Base-by-base conservation (phyloP, 345 rosid species). In the Chamaenerion angustifolium region DNA sequence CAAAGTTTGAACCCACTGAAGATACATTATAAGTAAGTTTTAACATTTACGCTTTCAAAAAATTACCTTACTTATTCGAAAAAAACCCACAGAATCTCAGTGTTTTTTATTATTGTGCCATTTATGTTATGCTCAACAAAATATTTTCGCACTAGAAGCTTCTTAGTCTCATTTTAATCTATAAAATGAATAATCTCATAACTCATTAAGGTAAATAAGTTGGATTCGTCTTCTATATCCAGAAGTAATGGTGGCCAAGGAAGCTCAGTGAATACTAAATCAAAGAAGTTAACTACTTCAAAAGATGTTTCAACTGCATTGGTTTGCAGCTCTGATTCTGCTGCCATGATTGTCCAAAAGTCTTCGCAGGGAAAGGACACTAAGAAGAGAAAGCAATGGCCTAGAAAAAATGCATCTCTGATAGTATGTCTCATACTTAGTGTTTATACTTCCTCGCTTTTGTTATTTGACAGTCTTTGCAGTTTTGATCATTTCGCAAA, bases 381-480 rank as follows among this genome's bases (percentile, higher is more conserved):
- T 7, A 64, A 53, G 61, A 74, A 45, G 60, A 54, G 44, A 46
- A 66, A n/a, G 52, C 64, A 48, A 58, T 67, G 52, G 56, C 61
- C 16, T 58, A 25, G 17, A 27, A 64, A 52, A 42, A 44, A 47
- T 35, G 49, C 6, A 54, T 58, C 53, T 41, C 40, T 48, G 9
- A 58, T 64, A 11, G 74, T 71, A 69, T 17, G 64, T 45, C 15
- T 48, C 48, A 16, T 51, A 11, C 56, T 40, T 23, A 41, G 10
- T 8, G 12, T 16, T 40, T 15, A 14, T n/a, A 43, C 35, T 42
- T 31, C 19, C 43, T 40, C 11, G 16, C 17, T 8, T 43, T 23
- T 43, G 12, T 43, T 19, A 42, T 25, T 58, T 35, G 47, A 9
- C 43, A 10, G 14, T 3, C 31, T 18, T 43, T 43, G 16, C 37